A percentile compares a stretch with the other conserved stretches of the same genome.
These are phyloP conservation scores for Quercus dentata DNA, from an alignment of 306 rosid species.

Conservation along the genomic window DNA sequence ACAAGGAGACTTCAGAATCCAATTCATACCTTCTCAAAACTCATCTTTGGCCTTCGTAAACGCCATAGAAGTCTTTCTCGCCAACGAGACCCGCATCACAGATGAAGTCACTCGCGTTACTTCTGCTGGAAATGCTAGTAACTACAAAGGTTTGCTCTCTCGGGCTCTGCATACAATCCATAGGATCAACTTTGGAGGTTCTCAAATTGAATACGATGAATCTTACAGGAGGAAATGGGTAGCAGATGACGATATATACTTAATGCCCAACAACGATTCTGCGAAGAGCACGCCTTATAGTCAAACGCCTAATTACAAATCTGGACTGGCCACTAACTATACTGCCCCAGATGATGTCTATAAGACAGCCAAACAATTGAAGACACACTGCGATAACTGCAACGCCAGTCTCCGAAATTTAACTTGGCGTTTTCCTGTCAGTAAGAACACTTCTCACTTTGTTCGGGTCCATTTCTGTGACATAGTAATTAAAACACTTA, in stretches of 20 bases:
- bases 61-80: conserved; percentile 44
- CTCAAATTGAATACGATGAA: not conserved
- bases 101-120: accelerated
- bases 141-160: not conserved
- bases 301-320: too few relatives aligned
- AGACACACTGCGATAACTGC: too few relatives aligned
- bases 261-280: not conserved
- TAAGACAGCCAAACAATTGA: too few relatives aligned
- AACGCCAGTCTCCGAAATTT: too few relatives aligned
- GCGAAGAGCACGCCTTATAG: too few relatives aligned
- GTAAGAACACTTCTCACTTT: too few relatives aligned
- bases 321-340: accelerated
- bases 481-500: accelerated
- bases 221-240: conserved; percentile 27
- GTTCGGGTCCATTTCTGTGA: too few relatives aligned
- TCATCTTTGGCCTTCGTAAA: conserved; percentile 37
- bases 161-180: conserved; percentile 9
- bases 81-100: conserved; percentile 4
- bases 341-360: too few relatives aligned
- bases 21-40: conserved; percentile 20
- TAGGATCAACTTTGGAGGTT: conserved; percentile 41
- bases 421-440: too few relatives aligned
- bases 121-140: not conserved
- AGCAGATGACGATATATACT: conserved; percentile 18
- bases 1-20: not conserved